Conservation (phyloP, 2,329 filamentous ascomycete species). For the Ophiosphaerella herpotricha region DNA sequence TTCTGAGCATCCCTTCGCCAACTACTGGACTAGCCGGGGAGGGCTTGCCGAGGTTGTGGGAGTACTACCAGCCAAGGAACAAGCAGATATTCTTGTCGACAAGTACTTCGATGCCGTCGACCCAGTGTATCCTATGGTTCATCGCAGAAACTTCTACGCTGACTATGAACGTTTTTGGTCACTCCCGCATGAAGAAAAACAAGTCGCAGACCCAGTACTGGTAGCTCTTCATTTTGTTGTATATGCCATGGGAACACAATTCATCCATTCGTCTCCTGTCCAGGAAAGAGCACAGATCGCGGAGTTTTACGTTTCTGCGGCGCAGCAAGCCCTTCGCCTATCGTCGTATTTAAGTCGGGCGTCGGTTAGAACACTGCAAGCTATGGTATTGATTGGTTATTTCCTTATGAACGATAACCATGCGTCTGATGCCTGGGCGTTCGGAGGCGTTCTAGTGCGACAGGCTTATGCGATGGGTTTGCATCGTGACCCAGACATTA, state of each 20-base stretch:
- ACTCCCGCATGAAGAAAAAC: constrained; percentile 61
- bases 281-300: constrained; percentile 73
- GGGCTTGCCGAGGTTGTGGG: constrained; percentile 75
- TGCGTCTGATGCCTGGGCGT: constrained; percentile 80
- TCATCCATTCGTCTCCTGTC: constrained; percentile 63
- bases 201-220: constrained; percentile 67
- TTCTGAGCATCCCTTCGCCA: constrained; percentile 77
- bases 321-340: constrained; percentile 75
- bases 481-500: constrained; percentile 77
- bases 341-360: constrained; percentile 77
- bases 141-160: constrained; percentile 74
- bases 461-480: constrained; percentile 83
- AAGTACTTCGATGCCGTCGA: constrained; percentile 68
- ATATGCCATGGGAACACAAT: constrained; percentile 78
- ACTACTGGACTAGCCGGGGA: constrained; percentile 82
- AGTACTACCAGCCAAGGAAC: constrained; percentile 74
- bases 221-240: constrained; percentile 77
- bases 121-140: constrained; percentile 80
- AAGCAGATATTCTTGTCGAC: constrained; percentile 69
- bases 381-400: constrained; percentile 82
- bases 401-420: constrained; percentile 88
- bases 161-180: constrained; percentile 82
- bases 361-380: constrained; percentile 73
- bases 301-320: constrained; percentile 80
- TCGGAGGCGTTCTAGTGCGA: constrained; percentile 75